phyloP scores from a whole-genome alignment of 257 asterid genomes.

The Striga asiatica region DNA sequence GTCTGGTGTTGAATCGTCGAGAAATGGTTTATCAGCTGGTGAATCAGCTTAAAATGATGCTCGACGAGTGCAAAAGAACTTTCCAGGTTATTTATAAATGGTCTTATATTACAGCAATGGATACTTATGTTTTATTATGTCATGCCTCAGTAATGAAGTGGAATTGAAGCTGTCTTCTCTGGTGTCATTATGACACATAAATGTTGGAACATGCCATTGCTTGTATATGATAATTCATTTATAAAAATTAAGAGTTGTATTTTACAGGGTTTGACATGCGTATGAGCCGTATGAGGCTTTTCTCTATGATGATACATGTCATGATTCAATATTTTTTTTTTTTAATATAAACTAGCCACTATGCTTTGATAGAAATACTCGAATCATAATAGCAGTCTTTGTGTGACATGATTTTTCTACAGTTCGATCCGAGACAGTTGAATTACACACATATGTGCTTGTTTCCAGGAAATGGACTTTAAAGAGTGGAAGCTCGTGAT shows the following conservation, averaged over 20 bases:
- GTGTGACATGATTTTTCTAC: constrained; percentile 7
- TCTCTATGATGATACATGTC: too few relatives aligned
- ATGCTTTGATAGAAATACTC: constrained; percentile 7
- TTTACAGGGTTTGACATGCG: too few relatives aligned
- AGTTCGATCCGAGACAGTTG: constrained; percentile 7
- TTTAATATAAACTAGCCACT: neutral
- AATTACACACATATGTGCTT: constrained; percentile 23
- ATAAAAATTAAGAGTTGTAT: too few relatives aligned
- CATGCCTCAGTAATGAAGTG: too few relatives aligned
- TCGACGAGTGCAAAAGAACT: constrained; percentile 85
- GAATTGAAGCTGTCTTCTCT: neutral
- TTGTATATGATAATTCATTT: too few relatives aligned
- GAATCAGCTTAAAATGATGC: constrained; percentile 79
- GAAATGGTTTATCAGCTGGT: constrained; percentile 78
- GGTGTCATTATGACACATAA: neutral
- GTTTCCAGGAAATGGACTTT: constrained; percentile 87
- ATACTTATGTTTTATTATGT: neutral
- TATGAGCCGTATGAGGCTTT: too few relatives aligned
- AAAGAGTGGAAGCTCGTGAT: constrained; percentile 97
- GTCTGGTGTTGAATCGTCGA: constrained; percentile 80
- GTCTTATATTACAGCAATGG: neutral
- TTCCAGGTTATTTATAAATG: constrained; percentile 54
- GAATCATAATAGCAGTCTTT: constrained; percentile 1
- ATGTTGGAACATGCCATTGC: neutral
- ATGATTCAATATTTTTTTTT: too few relatives aligned